Evolutionary conservation across 345 rosid species (phyloP).

Genomic region (Xanthoceras sorbifolium): DNA sequence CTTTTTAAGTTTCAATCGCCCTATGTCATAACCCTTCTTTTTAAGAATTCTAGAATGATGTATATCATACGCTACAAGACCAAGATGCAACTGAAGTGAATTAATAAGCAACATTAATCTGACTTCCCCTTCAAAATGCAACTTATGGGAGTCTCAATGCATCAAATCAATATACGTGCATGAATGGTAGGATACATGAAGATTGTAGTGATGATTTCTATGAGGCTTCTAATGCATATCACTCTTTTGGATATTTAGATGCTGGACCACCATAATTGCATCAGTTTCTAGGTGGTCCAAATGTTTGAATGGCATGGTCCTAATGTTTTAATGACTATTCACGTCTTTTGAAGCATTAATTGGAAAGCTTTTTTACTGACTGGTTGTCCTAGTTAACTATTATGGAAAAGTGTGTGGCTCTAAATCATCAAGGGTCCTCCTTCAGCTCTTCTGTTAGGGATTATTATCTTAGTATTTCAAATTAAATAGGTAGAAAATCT

Average conservation of each 20-base stretch:
- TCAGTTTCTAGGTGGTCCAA: slow-evolving; percentile 23
- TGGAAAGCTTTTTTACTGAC: neutral
- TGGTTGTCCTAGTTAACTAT: slow-evolving; percentile 13
- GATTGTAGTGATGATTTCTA: slow-evolving; percentile 3
- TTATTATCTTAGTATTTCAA: slow-evolving; percentile 2
- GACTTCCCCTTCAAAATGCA: neutral
- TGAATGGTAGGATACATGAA: neutral
- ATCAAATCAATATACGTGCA: neutral
- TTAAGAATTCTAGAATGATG: neutral
- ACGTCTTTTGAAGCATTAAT: slow-evolving; percentile 13
- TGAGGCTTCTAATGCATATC: neutral
- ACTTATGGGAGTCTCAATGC: neutral
- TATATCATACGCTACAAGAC: neutral
- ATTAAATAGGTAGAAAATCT: neutral
- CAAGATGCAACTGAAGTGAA: neutral
- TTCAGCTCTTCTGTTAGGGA: neutral
- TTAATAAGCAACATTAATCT: neutral
- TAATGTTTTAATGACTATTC: slow-evolving; percentile 4
- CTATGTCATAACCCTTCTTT: neutral
- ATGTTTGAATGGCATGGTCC: slow-evolving; percentile 24
- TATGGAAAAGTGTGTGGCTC: slow-evolving; percentile 5
- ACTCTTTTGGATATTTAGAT: neutral
- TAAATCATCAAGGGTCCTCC: neutral
- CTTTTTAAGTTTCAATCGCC: neutral
- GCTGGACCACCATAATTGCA: slow-evolving; percentile 9